phyloP scores from a whole-genome alignment of 768 basidiomycete species.

The Pleurotus sapidus region DNA sequence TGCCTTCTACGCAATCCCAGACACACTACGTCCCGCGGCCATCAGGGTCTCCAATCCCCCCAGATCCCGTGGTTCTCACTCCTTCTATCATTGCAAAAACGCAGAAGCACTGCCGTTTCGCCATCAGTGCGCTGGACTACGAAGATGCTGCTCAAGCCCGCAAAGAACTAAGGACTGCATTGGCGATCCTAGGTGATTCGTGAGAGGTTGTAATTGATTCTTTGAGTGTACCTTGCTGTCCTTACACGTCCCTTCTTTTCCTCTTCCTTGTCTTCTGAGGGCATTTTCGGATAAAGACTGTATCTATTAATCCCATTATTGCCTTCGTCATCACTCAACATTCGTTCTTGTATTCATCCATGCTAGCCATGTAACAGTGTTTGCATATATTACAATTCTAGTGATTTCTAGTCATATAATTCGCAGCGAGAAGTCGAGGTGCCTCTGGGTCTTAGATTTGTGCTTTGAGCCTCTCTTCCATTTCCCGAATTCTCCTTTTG shows the following conservation, averaged over 20 bases:
- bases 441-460: not conserved
- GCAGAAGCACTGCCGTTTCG: constrained; percentile 92
- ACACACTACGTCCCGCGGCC: constrained; percentile 13
- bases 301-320: not conserved
- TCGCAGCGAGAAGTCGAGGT: not conserved
- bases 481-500: constrained; percentile 37
- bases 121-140: constrained; percentile 93
- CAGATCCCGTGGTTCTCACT: constrained; percentile 48
- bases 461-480: constrained; percentile 22
- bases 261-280: not conserved
- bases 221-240: not conserved
- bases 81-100: constrained; percentile 65
- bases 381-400: no score
- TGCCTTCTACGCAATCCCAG: constrained; percentile 6
- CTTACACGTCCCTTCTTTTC: not conserved
- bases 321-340: not conserved
- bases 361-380: no score
- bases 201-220: not conserved
- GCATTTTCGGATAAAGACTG: not conserved
- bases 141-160: constrained; percentile 88
- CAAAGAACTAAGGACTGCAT: constrained; percentile 76
- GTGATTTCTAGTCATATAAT: not conserved
- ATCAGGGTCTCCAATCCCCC: constrained; percentile 15
- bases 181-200: constrained; percentile 60
- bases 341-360: no score